Evolutionary conservation across 1,139 yeast genomes (phyloP).

Genomic region (Suhomyces guaymorum): DNA sequence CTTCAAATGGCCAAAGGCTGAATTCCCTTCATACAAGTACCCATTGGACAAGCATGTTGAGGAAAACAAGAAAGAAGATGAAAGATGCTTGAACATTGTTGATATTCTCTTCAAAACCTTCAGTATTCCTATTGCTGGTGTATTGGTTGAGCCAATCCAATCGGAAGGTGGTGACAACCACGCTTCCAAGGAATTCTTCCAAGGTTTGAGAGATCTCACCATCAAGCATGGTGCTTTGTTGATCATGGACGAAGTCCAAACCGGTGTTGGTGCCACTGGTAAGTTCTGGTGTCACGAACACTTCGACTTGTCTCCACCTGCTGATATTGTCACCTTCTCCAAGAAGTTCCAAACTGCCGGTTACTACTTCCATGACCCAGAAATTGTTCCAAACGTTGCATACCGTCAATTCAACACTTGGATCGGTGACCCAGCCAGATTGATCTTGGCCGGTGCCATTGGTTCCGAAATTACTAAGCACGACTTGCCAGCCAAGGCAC

Average conservation of each 20-base stretch:
- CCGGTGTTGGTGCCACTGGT: slow-evolving; percentile 88
- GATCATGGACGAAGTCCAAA: slow-evolving; percentile 83
- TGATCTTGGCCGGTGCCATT: slow-evolving; percentile 70
- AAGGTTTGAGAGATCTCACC: slow-evolving; percentile 72
- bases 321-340: slow-evolving; percentile 81
- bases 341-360: slow-evolving; percentile 89
- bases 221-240: slow-evolving; percentile 64
- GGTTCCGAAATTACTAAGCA: slow-evolving; percentile 62
- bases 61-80: slow-evolving; percentile 64
- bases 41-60: slow-evolving; percentile 61
- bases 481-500: slow-evolving; percentile 56
- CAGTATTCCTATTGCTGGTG: slow-evolving; percentile 71
- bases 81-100: slow-evolving; percentile 60
- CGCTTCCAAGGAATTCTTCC: slow-evolving; percentile 73
- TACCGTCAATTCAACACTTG: slow-evolving; percentile 89
- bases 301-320: slow-evolving; percentile 69
- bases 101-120: slow-evolving; percentile 58
- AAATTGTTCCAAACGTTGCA: slow-evolving; percentile 66
- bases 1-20: slow-evolving; percentile 85
- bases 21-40: slow-evolving; percentile 72
- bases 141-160: slow-evolving; percentile 78
- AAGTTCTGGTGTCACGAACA: slow-evolving; percentile 86
- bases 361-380: slow-evolving; percentile 71
- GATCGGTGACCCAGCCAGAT: slow-evolving; percentile 88
- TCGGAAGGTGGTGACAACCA: slow-evolving; percentile 90